A percentile compares a stretch with the other conserved stretches of the same genome.
phyloP scores from a whole-genome alignment of 768 basidiomycete genomes.

The Mycena epipterygia region DNA sequence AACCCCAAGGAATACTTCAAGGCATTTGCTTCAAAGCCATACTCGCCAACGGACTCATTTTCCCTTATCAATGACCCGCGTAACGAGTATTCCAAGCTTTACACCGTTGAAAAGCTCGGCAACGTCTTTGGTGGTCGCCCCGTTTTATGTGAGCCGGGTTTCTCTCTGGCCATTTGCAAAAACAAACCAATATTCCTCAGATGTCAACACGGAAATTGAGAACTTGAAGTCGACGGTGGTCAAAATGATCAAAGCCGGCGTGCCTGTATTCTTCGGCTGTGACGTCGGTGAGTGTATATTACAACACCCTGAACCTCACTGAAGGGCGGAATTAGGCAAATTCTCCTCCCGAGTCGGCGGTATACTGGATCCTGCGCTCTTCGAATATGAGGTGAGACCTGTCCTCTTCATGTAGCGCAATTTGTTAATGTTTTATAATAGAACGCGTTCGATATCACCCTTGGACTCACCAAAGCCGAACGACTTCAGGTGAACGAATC shows the following conservation, averaged over 20 bases:
- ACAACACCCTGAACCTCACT: not conserved
- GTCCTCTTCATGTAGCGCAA: not conserved
- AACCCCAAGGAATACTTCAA: conserved; percentile 87
- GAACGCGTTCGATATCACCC: conserved; percentile 86
- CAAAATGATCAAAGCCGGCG: conserved; percentile 88
- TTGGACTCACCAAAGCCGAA: conserved; percentile 88
- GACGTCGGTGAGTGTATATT: conserved; percentile 68
- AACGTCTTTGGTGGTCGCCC: conserved; percentile 92
- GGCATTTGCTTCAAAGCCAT: conserved; percentile 69
- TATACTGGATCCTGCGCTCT: conserved; percentile 89
- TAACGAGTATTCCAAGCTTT: conserved; percentile 84
- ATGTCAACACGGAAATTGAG: conserved; percentile 90
- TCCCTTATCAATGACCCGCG: conserved; percentile 97
- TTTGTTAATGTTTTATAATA: conserved; percentile 42
- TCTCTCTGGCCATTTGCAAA: not conserved
- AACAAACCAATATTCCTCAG: conserved; percentile 53
- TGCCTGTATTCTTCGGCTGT: conserved; percentile 96
- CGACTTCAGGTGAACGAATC: conserved; percentile 87
- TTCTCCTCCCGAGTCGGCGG: conserved; percentile 79
- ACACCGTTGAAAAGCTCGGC: conserved; percentile 93
- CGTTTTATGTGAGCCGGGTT: conserved; percentile 76
- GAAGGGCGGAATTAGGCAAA: conserved; percentile 62
- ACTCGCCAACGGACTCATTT: conserved; percentile 80
- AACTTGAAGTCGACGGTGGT: conserved; percentile 88
- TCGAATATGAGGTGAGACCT: conserved; percentile 80